A percentile compares a stretch with the other conserved stretches of the same genome.
Evolutionary conservation across 2,329 filamentous ascomycete genomes (phyloP).

Genomic region (Fusarium tjaetaba): DNA sequence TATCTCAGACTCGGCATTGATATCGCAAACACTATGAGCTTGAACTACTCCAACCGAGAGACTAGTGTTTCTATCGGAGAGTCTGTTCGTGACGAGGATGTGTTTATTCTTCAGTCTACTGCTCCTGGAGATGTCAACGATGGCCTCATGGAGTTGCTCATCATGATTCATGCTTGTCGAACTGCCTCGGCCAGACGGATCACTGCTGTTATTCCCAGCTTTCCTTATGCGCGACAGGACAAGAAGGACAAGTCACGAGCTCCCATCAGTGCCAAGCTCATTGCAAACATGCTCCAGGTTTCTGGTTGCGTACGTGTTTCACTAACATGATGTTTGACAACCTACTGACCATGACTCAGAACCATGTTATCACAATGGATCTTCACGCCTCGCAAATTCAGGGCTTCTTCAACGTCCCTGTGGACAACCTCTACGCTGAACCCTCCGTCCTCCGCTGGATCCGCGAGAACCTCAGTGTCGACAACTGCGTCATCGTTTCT

Average conservation of each 20-base stretch:
- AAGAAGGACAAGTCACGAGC: constrained; percentile 95
- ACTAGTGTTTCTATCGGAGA: constrained; percentile 94
- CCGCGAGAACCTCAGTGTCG: constrained; percentile 80
- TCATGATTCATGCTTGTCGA: constrained; percentile 95
- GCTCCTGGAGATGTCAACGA: constrained; percentile 97
- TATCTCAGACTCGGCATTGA: constrained; percentile 75
- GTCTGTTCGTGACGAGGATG: constrained; percentile 96
- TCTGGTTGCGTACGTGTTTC: constrained; percentile 72
- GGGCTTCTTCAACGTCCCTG: constrained; percentile 89
- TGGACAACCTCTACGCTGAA: constrained; percentile 88
- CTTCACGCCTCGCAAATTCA: constrained; percentile 93
- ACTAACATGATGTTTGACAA: not conserved
- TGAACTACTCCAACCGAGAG: constrained; percentile 89
- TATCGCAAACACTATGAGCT: constrained; percentile 79
- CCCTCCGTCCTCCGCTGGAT: constrained; percentile 94
- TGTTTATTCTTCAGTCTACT: constrained; percentile 96
- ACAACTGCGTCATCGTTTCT: constrained; percentile 92
- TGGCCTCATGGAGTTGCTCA: constrained; percentile 95
- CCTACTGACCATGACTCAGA: constrained; percentile 41
- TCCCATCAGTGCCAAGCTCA: constrained; percentile 95
- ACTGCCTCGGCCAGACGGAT: constrained; percentile 81
- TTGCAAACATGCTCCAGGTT: constrained; percentile 97
- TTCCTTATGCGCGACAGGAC: constrained; percentile 95
- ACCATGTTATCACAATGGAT: constrained; percentile 89
- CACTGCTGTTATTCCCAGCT: constrained; percentile 95